These are phyloP conservation scores for Emmonsiellopsis sp. DNA, from an alignment of 2,329 filamentous ascomycete species.

Conservation along the genomic window DNA sequence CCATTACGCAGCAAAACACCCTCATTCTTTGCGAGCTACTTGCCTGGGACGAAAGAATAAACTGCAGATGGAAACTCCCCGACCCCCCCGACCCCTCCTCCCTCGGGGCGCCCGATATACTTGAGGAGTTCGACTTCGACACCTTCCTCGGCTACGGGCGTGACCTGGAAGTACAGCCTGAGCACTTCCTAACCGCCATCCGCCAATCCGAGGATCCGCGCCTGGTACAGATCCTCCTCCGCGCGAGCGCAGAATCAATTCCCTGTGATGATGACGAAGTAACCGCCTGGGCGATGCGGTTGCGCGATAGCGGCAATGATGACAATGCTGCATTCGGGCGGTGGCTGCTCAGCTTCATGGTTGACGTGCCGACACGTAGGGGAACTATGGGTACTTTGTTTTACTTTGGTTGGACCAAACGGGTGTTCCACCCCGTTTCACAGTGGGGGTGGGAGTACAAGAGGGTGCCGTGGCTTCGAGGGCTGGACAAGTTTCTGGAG, in stretches of 20 bases:
- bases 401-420: not conserved
- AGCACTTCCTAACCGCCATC: conserved; percentile 26
- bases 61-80: conserved; percentile 8
- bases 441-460: no score
- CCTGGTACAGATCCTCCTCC: conserved; percentile 25
- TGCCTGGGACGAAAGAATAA: conserved; percentile 27
- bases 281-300: conserved; percentile 26
- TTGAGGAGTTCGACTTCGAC: no score
- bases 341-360: conserved; percentile 29
- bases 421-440: no score
- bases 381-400: not conserved
- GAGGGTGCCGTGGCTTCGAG: no score
- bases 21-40: conserved; percentile 26
- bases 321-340: conserved; percentile 15
- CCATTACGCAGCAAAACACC: conserved; percentile 25
- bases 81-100: conserved; percentile 8
- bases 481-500: no score
- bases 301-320: conserved; percentile 7
- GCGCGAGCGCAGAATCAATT: conserved; percentile 29
- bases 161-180: conserved; percentile 3
- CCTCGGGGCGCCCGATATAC: conserved; percentile 7
- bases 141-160: no score
- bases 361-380: conserved; percentile 16
- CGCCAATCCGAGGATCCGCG: conserved; percentile 16
- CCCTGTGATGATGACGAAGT: conserved; percentile 26